A percentile compares a stretch with the other conserved stretches of the same genome.
Evolutionary conservation across 106 monocot species (phyloP).

Genomic region (Dendrobium officinale): DNA sequence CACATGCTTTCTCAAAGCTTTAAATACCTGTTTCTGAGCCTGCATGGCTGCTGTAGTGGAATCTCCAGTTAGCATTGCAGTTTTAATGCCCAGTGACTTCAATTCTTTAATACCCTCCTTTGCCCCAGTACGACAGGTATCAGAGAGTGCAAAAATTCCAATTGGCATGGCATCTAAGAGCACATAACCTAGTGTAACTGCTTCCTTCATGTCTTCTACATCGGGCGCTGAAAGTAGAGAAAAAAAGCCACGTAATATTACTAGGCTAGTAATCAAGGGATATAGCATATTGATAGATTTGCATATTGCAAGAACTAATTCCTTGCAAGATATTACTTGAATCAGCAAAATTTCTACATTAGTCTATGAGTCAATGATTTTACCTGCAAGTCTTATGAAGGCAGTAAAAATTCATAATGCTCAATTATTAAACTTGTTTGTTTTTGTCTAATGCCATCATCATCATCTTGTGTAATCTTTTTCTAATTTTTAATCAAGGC

Average conservation of each 20-base stretch:
- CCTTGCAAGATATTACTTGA: too few species aligned
- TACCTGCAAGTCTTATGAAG: too few species aligned
- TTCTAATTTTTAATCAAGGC: too few species aligned
- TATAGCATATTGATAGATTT: background rate
- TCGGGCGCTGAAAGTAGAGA: conserved; percentile 31
- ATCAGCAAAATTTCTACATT: too few species aligned
- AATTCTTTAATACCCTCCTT: conserved; percentile 58
- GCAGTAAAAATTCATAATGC: too few species aligned
- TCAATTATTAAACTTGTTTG: too few species aligned
- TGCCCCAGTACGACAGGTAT: conserved; percentile 66
- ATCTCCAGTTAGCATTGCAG: conserved; percentile 89
- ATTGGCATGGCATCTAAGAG: conserved; percentile 34
- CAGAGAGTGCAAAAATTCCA: conserved; percentile 66
- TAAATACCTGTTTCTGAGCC: conserved; percentile 38
- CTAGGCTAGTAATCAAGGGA: background rate
- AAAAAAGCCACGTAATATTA: background rate
- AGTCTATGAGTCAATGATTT: too few species aligned
- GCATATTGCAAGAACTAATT: background rate
- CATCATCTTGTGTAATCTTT: too few species aligned
- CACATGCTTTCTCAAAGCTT: too few species aligned
- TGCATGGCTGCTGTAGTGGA: conserved; percentile 54
- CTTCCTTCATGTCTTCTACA: conserved; percentile 35
- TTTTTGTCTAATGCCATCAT: too few species aligned
- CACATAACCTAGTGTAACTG: conserved; percentile 59
- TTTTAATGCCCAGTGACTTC: conserved; percentile 56